A percentile compares a stretch with the other conserved stretches of the same genome.
Conservation (phyloP, 148 eudicot species). For the Spergularia marina region DNA sequence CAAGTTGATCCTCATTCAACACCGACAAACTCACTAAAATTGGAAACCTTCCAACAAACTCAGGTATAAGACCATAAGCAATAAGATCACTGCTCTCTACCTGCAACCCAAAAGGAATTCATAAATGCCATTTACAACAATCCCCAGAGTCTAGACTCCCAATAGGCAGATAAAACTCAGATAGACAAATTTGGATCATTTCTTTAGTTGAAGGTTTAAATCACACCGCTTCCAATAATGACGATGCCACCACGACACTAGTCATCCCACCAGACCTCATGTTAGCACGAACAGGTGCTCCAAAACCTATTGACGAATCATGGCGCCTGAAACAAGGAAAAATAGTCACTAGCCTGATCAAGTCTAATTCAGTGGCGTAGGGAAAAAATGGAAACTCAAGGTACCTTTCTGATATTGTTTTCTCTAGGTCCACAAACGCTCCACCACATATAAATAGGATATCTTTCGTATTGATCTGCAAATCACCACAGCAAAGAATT, state of each 20-base stretch:
- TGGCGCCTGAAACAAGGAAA: conserved; percentile 63
- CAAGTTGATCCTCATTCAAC: conserved; percentile 91
- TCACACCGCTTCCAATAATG: conserved; percentile 61
- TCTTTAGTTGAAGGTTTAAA: background rate
- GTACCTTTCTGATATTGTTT: conserved; percentile 96
- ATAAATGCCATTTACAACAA: background rate
- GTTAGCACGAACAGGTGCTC: conserved; percentile 95
- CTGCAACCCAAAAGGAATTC: conserved; percentile 42
- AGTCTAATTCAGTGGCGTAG: background rate
- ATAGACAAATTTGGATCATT: conserved; percentile 2
- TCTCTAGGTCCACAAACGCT: conserved; percentile 95
- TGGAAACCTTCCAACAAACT: conserved; percentile 98
- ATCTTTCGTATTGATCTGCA: conserved; percentile 93
- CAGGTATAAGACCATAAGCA: conserved; percentile 95
- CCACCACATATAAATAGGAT: conserved; percentile 98
- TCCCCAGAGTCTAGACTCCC: background rate
- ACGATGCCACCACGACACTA: conserved; percentile 69
- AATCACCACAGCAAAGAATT: conserved; percentile 10
- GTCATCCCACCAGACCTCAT: conserved; percentile 81
- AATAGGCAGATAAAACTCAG: conserved; percentile 11
- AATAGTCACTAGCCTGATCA: background rate
- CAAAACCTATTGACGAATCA: conserved; percentile 98
- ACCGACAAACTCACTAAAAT: conserved; percentile 88
- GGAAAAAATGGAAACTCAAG: background rate
- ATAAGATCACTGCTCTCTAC: conserved; percentile 97